These are phyloP conservation scores for Arctostaphylos glauca DNA, from an alignment of 148 eudicot species.

Conservation along the genomic window DNA sequence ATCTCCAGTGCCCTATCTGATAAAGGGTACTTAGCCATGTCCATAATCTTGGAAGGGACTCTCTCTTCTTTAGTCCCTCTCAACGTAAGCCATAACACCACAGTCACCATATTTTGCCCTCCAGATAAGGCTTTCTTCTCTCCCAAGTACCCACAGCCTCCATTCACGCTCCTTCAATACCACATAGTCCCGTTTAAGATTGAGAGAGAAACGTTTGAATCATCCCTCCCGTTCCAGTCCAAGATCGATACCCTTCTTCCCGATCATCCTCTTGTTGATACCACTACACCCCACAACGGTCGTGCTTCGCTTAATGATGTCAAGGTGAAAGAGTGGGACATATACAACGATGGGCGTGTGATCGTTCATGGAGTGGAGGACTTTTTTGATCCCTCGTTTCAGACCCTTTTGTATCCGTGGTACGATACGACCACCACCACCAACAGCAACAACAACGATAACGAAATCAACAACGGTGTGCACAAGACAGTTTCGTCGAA, in stretches of 20 bases:
- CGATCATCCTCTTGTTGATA: neutral
- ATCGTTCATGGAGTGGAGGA: neutral
- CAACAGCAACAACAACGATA: neutral
- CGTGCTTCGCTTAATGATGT: neutral
- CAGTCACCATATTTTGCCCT: neutral
- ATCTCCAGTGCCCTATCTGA: neutral
- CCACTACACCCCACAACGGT: neutral
- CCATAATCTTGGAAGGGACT: neutral
- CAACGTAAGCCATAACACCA: accelerated
- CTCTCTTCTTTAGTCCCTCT: neutral
- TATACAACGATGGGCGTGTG: neutral
- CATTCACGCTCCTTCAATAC: neutral
- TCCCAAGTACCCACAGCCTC: neutral
- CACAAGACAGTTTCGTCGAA: neutral
- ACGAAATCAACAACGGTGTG: too few relatives aligned
- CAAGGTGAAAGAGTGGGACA: too few relatives aligned
- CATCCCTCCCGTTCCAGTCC: neutral
- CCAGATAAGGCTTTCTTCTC: neutral
- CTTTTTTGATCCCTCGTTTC: slow-evolving; percentile 2
- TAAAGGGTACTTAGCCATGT: neutral
- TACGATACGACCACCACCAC: neutral
- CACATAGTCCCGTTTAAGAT: neutral
- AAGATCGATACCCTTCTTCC: neutral
- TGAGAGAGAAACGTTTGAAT: neutral
- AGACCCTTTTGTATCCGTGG: slow-evolving; percentile 1